Percentiles rank a stretch among this genome's conserved stretches.
Evolutionary conservation across 768 basidiomycete species (phyloP).

Genomic region (Scleroderma citrinum): DNA sequence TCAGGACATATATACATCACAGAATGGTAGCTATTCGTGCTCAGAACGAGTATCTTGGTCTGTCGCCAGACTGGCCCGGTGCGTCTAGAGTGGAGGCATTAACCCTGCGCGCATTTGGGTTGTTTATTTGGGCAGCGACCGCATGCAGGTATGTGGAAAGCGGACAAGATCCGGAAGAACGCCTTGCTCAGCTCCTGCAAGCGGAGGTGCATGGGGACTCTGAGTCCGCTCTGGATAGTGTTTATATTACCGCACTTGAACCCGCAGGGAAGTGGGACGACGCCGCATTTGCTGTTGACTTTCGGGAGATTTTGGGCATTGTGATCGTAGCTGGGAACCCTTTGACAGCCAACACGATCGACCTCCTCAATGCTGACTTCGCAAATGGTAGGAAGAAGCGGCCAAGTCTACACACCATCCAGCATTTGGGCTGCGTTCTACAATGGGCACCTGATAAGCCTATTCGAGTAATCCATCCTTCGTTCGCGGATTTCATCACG

Average conservation of each 20-base stretch:
- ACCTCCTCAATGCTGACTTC: slow-evolving; percentile 18
- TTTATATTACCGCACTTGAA: slow-evolving; percentile 28
- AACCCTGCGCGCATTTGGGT: slow-evolving; percentile 23
- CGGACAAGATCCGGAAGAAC: slow-evolving; percentile 26
- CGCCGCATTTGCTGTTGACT: slow-evolving; percentile 21
- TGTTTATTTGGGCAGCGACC: slow-evolving; percentile 30
- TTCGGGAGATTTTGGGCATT: slow-evolving; percentile 27
- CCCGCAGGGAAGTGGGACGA: slow-evolving; percentile 28
- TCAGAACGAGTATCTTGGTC: slow-evolving; percentile 22
- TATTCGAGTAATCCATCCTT: slow-evolving; percentile 29
- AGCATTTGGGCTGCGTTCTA: slow-evolving; percentile 20
- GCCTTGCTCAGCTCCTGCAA: slow-evolving; percentile 19
- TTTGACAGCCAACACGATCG: slow-evolving; percentile 19
- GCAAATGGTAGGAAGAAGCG: slow-evolving; percentile 10
- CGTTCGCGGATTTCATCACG: slow-evolving; percentile 30
- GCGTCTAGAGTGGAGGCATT: slow-evolving; percentile 11
- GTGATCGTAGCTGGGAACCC: slow-evolving; percentile 26
- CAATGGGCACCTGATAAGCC: slow-evolving; percentile 22
- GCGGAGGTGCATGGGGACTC: slow-evolving; percentile 18
- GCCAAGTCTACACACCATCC: slow-evolving; percentile 26
- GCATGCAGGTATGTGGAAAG: slow-evolving; percentile 28
- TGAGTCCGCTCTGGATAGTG: slow-evolving; percentile 23
- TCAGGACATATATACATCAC: slow-evolving; percentile 21
- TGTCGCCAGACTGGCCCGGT: slow-evolving; percentile 28
- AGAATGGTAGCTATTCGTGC: slow-evolving; percentile 19